These are phyloP conservation scores for Abelmoschus esculentus DNA, from an alignment of 345 rosid genomes.

Conservation along the genomic window DNA sequence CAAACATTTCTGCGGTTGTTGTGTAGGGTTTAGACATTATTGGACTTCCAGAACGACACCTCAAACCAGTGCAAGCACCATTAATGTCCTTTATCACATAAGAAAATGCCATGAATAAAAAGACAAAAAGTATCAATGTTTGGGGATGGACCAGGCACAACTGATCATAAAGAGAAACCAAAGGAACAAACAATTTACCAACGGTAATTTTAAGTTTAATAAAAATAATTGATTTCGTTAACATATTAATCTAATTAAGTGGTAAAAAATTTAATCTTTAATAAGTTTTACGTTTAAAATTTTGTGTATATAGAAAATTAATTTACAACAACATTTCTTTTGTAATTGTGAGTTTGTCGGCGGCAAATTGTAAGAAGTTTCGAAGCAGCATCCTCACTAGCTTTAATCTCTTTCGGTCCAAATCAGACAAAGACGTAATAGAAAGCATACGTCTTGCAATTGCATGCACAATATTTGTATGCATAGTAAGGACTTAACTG, in stretches of 20 bases:
- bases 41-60: neutral
- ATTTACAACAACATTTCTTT: too few relatives aligned
- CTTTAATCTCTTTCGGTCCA: neutral
- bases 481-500: neutral
- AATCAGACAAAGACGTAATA: neutral
- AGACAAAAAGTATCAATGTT: neutral
- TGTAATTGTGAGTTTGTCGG: too few relatives aligned
- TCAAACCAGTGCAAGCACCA: neutral
- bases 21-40: neutral
- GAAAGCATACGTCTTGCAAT: neutral
- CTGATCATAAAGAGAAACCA: neutral
- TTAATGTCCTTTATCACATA: neutral
- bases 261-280: too few relatives aligned
- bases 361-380: neutral
- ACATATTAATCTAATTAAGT: too few relatives aligned
- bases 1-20: neutral
- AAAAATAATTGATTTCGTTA: too few relatives aligned
- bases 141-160: neutral
- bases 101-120: neutral
- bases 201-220: neutral
- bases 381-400: neutral
- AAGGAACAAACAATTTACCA: neutral
- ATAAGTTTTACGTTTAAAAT: too few relatives aligned
- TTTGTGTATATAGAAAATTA: too few relatives aligned
- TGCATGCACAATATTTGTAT: neutral